Base-by-base conservation (phyloP, 768 basidiomycete genomes). In the Agrocybe praecox region DNA sequence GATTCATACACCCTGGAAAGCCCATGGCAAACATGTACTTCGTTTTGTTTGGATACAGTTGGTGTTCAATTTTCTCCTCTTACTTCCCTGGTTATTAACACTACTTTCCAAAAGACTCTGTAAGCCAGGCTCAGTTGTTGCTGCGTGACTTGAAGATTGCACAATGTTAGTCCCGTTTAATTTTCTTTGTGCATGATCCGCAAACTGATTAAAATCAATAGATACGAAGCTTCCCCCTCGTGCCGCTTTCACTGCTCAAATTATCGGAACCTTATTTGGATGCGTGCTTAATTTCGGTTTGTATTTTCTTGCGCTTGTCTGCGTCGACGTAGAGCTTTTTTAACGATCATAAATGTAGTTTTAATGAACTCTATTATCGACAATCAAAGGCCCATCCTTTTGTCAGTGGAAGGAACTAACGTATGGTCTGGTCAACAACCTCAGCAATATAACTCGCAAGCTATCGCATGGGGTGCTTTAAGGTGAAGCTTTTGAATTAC, bases 21-120 rank as follows among this genome's bases (percentile, higher is more conserved):
- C 85, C 85, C 1, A 81, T 86, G 54, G 85, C 86, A n/a, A 89
- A 88, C 66, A 83, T 89, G 73, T 87, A 86, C 66, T 80, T 81
- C 56, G 72, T 79, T 44, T 68, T 84, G 42, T 81, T 73, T 62
- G 72, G 81, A 49, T 80, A 79, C 60, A 80, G 79, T 79, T 33
- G 66, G 72, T 62, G n/a, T 40, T 40, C 14, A 5, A 6, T 12
- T 44, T 33, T 22, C 59, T 45, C 2, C 19, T 21, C n/a, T 7
- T 18, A 21, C 5, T 40, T 21, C 15, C 50, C 2, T n/a, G 32
- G 7, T 45, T 18, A 17, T 19, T 45, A 14, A 24, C 48, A 22
- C 15, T 15, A 46, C 14, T 23, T 18, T 47, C 22, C 32, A 29
- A 33, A 47, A 77, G 75, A 81, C 60, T 75, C 78, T 22, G 79